A percentile compares a stretch with the other conserved stretches of the same genome.
These are phyloP conservation scores for Fusarium buxicola DNA, from an alignment of 2,329 filamentous ascomycete genomes.

Conservation along the genomic window DNA sequence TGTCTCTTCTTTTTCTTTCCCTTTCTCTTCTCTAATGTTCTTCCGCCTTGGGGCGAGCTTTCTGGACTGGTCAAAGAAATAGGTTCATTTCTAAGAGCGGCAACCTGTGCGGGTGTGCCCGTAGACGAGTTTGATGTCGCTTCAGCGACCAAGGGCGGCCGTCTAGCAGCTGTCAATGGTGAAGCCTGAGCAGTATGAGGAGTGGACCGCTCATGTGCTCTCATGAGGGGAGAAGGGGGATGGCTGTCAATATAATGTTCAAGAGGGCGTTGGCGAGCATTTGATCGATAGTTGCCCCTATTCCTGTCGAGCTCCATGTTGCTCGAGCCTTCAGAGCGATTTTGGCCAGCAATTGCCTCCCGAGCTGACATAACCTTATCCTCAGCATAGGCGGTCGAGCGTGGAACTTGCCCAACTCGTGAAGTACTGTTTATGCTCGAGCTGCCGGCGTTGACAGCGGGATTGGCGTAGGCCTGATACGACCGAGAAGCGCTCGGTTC, in stretches of 20 bases:
- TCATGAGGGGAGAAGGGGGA: slow-evolving; percentile 72
- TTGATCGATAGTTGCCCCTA: slow-evolving; percentile 22
- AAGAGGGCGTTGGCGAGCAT: slow-evolving; percentile 30
- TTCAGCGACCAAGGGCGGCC: slow-evolving; percentile 27
- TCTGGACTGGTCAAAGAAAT: slow-evolving; percentile 66
- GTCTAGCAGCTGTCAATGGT: slow-evolving; percentile 63
- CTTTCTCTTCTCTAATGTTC: slow-evolving; percentile 61
- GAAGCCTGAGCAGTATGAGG: slow-evolving; percentile 78
- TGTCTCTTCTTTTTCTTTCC: slow-evolving; percentile 65
- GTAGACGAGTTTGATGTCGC: slow-evolving; percentile 35
- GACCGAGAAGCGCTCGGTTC: slow-evolving; percentile 14
- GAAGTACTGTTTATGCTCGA: slow-evolving; percentile 27
- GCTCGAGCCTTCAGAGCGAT: slow-evolving; percentile 56
- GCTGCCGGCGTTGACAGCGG: slow-evolving; percentile 9
- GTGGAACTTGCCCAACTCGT: slow-evolving; percentile 45
- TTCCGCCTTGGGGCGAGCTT: slow-evolving; percentile 67
- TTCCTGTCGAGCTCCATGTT: slow-evolving; percentile 44
- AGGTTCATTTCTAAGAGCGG: slow-evolving; percentile 65
- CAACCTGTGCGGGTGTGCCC: slow-evolving; percentile 63
- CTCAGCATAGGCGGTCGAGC: slow-evolving; percentile 47
- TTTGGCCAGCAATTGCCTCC: slow-evolving; percentile 55
- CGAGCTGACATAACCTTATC: slow-evolving; percentile 31
- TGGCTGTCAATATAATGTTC: slow-evolving; percentile 46
- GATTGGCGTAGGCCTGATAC: slow-evolving; percentile 21
- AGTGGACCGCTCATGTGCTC: slow-evolving; percentile 78